Evolutionary conservation across 148 eudicot species (phyloP).

Genomic region (Camellia japonica): DNA sequence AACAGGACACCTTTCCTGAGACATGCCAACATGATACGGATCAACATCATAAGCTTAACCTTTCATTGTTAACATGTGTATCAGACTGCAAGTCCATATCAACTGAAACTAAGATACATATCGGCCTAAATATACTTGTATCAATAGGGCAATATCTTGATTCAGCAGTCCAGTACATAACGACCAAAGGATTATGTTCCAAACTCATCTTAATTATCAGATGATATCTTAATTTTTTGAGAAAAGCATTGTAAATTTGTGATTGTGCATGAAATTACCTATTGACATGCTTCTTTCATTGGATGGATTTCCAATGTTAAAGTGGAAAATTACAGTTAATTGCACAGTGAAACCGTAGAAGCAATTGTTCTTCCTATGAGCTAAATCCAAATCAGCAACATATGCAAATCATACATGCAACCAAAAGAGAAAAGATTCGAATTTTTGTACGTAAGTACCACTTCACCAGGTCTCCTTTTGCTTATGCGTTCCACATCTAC

Average conservation of each 20-base stretch:
- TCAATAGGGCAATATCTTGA: neutral
- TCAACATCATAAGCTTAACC: neutral
- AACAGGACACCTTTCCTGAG: neutral
- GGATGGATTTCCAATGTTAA: neutral
- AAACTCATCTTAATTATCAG: neutral
- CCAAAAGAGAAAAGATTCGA: conserved; percentile 1
- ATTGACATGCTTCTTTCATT: too few relatives aligned
- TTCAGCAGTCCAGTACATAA: neutral
- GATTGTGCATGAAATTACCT: neutral
- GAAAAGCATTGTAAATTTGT: neutral
- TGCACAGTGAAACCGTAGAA: neutral
- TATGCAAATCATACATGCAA: neutral
- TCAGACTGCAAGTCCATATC: neutral
- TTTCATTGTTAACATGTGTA: neutral
- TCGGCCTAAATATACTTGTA: neutral
- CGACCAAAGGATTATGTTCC: neutral
- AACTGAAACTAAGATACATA: neutral
- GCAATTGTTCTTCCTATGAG: neutral
- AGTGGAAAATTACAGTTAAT: neutral
- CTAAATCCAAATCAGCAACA: neutral
- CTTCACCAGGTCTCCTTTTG: conserved; percentile 96
- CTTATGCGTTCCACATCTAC: conserved; percentile 92
- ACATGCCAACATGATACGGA: neutral
- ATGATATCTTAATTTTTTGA: neutral
- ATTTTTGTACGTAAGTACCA: conserved; percentile 39